Conservation (phyloP, 805 yeast genomes). For the Millerozyma miso region DNA sequence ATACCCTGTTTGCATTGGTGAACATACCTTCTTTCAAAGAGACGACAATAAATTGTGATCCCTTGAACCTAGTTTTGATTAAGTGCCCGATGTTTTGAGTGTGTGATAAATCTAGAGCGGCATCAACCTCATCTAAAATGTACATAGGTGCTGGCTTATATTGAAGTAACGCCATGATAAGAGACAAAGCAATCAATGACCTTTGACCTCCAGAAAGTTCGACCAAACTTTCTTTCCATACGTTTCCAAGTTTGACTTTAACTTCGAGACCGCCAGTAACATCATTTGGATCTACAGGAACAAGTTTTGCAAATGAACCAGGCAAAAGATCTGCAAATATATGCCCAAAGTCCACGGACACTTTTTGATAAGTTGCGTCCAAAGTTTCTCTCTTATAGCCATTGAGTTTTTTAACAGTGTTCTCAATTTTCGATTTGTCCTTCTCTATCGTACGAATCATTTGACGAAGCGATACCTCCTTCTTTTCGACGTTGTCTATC, state of each 20-base stretch:
- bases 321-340: conserved; percentile 88
- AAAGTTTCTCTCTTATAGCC: conserved; percentile 82
- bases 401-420: conserved; percentile 78
- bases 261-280: conserved; percentile 90
- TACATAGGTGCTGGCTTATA: conserved; percentile 99
- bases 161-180: conserved; percentile 86
- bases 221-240: conserved; percentile 94
- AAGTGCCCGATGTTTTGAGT: conserved; percentile 97
- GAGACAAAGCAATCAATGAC: conserved; percentile 86
- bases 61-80: conserved; percentile 91
- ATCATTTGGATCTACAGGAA: conserved; percentile 73
- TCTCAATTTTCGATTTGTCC: conserved; percentile 85
- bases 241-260: conserved; percentile 80
- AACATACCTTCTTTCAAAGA: conserved; percentile 98
- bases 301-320: conserved; percentile 84
- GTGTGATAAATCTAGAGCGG: conserved; percentile 94
- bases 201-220: conserved; percentile 97
- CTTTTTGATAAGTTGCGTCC: conserved; percentile 80
- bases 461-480: conserved; percentile 66
- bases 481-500: conserved; percentile 88
- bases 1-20: conserved; percentile 91
- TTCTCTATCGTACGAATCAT: conserved; percentile 86
- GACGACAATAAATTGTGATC: conserved; percentile 94
- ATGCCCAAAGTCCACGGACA: conserved; percentile 82
- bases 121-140: conserved; percentile 95